Evolutionary conservation across 768 basidiomycete genomes (phyloP), one percentile per base, ranked within the genome.

Genomic region (Russula dissimulans): DNA sequence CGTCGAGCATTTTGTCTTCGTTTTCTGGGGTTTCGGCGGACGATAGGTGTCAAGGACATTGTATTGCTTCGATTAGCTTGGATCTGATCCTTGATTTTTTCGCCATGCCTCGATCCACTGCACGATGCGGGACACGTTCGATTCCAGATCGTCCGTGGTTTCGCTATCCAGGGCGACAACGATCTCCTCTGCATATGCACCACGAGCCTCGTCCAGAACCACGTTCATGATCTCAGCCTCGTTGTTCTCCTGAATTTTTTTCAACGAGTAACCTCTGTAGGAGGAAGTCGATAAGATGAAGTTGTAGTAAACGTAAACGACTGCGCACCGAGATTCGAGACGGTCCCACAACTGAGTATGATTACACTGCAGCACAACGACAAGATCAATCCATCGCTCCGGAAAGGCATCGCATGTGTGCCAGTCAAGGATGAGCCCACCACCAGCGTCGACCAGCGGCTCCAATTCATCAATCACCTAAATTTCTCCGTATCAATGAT

Each of bases 181-280:
- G 63, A 95, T 89, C 71, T 90, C 86, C n/a, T 79, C 68, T 0
- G 86, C 80, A 71, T 97, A 99, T 0, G 92, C 90, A 42, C 84
- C 83, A 46, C 84, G 79, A 4, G 95, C 95, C 71, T 99, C 97
- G 36, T 91, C 87, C 11, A 89, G 75, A 41, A 97, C 85, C 53
- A 94, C 84, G 68, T 90, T 79, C 94, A 98, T 97, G 69, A 99
- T 98, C 75, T 99, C 97, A 12, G 95, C 94, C 68, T 95, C 89
- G 72, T 97, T 95, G 72, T 99, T 99, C 74, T 99, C 97, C 70
- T 95, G 89, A 5, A 99, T 91, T 74, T 99, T 99, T 71, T 91
- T 91, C 51, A 94, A 72, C 1, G 89, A 76, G 70, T 98, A 98
- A 9, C 82, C 81, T 62, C 95, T 97, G 71, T 3, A 44, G 32